These are phyloP conservation scores for Pseudocercospora crystallina DNA, from an alignment of 2,329 filamentous ascomycete species.

Conservation along the genomic window DNA sequence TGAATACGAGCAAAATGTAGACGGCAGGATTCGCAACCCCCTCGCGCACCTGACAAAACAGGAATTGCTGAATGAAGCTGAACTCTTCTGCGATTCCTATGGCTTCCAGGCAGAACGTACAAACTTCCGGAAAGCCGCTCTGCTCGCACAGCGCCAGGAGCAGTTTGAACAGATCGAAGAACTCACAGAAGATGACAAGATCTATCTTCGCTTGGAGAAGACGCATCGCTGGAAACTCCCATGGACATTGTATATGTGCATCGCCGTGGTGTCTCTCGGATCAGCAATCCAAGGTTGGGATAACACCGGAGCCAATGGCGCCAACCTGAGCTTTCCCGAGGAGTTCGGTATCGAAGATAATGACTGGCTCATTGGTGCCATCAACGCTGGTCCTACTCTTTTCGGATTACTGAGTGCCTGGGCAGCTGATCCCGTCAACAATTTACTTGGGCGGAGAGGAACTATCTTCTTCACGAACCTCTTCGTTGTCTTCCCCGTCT, in stretches of 20 bases:
- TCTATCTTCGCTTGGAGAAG: constrained; percentile 44
- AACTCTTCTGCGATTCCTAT: constrained; percentile 17
- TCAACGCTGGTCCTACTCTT: constrained; percentile 52
- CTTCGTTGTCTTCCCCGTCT: constrained; percentile 63
- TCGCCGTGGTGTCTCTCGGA: constrained; percentile 23
- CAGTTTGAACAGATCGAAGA: constrained; percentile 51
- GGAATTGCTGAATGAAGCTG: constrained; percentile 14
- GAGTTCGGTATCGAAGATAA: constrained; percentile 26
- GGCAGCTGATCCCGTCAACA: constrained; percentile 53
- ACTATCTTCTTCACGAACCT: constrained; percentile 39
- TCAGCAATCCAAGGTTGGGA: constrained; percentile 32
- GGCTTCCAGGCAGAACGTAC: constrained; percentile 43
- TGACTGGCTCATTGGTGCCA: constrained; percentile 40
- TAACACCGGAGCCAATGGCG: constrained; percentile 34
- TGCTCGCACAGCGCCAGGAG: constrained; percentile 53
- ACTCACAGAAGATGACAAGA: constrained; percentile 46
- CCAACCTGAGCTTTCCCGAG: constrained; percentile 31
- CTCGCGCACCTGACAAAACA: constrained; percentile 10
- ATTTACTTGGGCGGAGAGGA: constrained; percentile 34
- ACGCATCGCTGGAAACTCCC: constrained; percentile 54
- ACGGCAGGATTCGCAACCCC: constrained; percentile 15
- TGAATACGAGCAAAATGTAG: constrained; percentile 3
- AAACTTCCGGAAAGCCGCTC: constrained; percentile 52
- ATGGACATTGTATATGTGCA: constrained; percentile 49
- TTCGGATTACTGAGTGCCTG: constrained; percentile 38